Conservation (phyloP, 371 early-diverging fungal genomes). For the Rhizopus delemar region DNA sequence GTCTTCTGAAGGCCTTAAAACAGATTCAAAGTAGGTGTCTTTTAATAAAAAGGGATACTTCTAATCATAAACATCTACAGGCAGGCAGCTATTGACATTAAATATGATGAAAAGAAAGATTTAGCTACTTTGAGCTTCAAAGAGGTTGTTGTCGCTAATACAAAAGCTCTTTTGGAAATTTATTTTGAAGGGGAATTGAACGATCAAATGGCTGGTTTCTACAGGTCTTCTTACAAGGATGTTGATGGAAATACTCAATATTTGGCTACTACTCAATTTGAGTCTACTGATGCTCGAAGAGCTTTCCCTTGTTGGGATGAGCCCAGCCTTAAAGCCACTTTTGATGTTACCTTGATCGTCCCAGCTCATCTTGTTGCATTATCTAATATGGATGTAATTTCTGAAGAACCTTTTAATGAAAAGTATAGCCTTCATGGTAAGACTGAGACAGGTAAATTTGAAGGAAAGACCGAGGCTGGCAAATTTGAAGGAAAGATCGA, state of each 20-base stretch:
- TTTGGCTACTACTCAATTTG: slow-evolving; percentile 91
- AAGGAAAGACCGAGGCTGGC: too few species aligned
- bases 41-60: too few species aligned
- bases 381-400: slow-evolving; percentile 81
- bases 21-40: slow-evolving; percentile 53
- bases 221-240: slow-evolving; percentile 80
- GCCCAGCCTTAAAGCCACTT: slow-evolving; percentile 89
- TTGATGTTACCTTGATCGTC: slow-evolving; percentile 80
- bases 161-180: slow-evolving; percentile 68
- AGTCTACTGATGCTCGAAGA: slow-evolving; percentile 88
- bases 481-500: too few species aligned
- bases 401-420: slow-evolving; percentile 50
- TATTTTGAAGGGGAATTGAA: slow-evolving; percentile 78
- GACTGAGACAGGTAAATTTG: not conserved
- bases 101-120: slow-evolving; percentile 67
- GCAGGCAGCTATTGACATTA: slow-evolving; percentile 67
- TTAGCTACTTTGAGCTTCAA: slow-evolving; percentile 73
- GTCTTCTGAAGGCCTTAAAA: slow-evolving; percentile 43
- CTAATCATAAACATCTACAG: slow-evolving; percentile 24
- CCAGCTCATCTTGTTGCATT: slow-evolving; percentile 73
- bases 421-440: slow-evolving; percentile 33
- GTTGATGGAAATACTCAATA: slow-evolving; percentile 67
- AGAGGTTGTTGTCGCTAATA: slow-evolving; percentile 62
- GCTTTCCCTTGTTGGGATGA: slow-evolving; percentile 95
- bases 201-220: slow-evolving; percentile 90